Conservation (phyloP, 345 rosid genomes). For the Trapa incisa region DNA sequence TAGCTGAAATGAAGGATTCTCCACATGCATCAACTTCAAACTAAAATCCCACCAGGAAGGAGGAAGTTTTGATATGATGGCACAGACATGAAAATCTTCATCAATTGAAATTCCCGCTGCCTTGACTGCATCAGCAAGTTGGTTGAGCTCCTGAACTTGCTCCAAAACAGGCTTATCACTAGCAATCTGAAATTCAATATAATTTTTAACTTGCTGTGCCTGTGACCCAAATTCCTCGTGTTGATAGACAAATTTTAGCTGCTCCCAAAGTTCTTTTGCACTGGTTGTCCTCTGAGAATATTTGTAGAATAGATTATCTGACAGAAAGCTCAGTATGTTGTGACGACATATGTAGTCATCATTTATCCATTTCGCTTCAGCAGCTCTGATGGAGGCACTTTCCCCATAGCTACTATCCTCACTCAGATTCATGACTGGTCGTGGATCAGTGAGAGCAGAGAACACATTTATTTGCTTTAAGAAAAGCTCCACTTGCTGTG, state of each 20-base stretch:
- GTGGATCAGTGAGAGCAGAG: conserved; percentile 50
- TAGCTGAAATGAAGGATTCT: conserved; percentile 38
- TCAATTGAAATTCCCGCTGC: conserved; percentile 49
- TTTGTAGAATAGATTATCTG: conserved; percentile 48
- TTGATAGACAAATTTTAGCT: conserved; percentile 54
- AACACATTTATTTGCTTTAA: conserved; percentile 51
- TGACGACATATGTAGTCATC: conserved; percentile 57
- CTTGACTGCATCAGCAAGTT: conserved; percentile 52
- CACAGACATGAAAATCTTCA: conserved; percentile 64
- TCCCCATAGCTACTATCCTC: conserved; percentile 23
- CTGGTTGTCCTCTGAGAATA: conserved; percentile 35
- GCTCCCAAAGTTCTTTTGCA: conserved; percentile 82
- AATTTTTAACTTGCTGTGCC: conserved; percentile 58
- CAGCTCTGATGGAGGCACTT: conserved; percentile 21
- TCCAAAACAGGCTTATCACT: conserved; percentile 43
- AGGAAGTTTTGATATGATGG: conserved; percentile 67
- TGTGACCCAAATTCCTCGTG: conserved; percentile 46
- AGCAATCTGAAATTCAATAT: conserved; percentile 59
- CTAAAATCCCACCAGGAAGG: conserved; percentile 69
- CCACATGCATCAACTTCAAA: conserved; percentile 38
- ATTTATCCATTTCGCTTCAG: conserved; percentile 38
- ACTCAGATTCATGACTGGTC: conserved; percentile 22
- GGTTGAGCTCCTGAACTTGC: conserved; percentile 55
- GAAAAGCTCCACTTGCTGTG: conserved; percentile 43
- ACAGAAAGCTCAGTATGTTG: conserved; percentile 51